phyloP scores from a whole-genome alignment of 106 monocot genomes.

The Phalaenopsis equestris region DNA sequence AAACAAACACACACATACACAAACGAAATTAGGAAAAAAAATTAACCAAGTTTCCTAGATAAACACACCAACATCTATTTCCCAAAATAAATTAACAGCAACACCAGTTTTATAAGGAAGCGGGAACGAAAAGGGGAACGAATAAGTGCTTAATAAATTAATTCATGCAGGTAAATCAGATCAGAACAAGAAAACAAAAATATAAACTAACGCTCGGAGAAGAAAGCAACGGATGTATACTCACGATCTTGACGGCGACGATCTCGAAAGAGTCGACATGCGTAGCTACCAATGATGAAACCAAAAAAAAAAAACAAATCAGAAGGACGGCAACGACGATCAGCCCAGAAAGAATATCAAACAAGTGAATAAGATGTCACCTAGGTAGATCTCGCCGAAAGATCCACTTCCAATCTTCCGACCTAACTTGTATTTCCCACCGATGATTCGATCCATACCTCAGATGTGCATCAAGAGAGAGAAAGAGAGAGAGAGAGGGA shows the following conservation, averaged over 20 bases:
- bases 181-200: background rate
- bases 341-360: background rate
- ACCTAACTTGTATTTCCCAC: slow-evolving; percentile 83
- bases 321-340: background rate
- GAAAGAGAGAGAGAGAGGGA: background rate
- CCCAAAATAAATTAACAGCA: background rate
- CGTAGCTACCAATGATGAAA: slow-evolving; percentile 46
- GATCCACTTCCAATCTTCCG: slow-evolving; percentile 93
- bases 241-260: slow-evolving; percentile 94
- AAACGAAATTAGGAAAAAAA: background rate
- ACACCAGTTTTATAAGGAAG: background rate
- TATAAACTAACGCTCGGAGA: background rate
- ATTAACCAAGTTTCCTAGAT: background rate
- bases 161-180: background rate
- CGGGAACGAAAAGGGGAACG: background rate
- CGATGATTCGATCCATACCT: slow-evolving; percentile 78
- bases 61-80: background rate
- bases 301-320: background rate
- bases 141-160: background rate
- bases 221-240: slow-evolving; percentile 11
- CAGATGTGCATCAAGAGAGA: slow-evolving; percentile 5
- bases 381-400: slow-evolving; percentile 90
- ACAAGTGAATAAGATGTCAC: slow-evolving; percentile 17
- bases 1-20: background rate
- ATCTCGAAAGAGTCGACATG: slow-evolving; percentile 89